Percentiles rank a stretch among this genome's conserved stretches.
These are phyloP conservation scores for Candida germanica DNA, from an alignment of 805 yeast species.

Conservation along the genomic window DNA sequence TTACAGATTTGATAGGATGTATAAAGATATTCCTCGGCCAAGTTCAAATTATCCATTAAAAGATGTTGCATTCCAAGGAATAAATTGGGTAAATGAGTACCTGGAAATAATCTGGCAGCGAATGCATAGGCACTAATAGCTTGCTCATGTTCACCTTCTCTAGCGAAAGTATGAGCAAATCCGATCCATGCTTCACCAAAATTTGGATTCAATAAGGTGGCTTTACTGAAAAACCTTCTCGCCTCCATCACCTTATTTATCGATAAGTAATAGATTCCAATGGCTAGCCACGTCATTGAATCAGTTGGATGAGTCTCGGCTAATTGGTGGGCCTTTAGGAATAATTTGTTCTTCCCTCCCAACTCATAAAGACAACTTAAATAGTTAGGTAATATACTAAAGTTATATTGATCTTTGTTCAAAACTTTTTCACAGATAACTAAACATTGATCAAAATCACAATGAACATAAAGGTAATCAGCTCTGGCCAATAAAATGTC, in stretches of 20 bases:
- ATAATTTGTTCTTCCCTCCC: constrained; percentile 77
- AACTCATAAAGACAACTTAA: constrained; percentile 82
- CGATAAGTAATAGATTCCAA: constrained; percentile 84
- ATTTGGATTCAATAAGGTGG: constrained; percentile 82
- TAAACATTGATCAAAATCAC: constrained; percentile 75
- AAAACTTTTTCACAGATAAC: constrained; percentile 64
- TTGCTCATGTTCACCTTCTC: constrained; percentile 98
- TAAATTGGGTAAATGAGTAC: constrained; percentile 84
- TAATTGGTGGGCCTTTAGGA: constrained; percentile 74
- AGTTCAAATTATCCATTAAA: constrained; percentile 74
- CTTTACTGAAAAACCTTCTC: constrained; percentile 80
- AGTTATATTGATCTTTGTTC: constrained; percentile 65
- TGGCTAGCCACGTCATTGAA: constrained; percentile 87
- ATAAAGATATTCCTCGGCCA: constrained; percentile 82
- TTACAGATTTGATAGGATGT: constrained; percentile 77
- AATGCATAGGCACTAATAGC: constrained; percentile 96
- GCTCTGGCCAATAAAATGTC: constrained; percentile 71
- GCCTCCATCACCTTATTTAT: constrained; percentile 76
- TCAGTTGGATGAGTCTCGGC: constrained; percentile 81
- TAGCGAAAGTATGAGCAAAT: constrained; percentile 95
- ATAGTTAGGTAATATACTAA: constrained; percentile 71
- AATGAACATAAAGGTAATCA: constrained; percentile 67
- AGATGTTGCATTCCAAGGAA: constrained; percentile 96
- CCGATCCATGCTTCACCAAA: constrained; percentile 98
- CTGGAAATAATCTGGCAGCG: constrained; percentile 87